A percentile compares a stretch with the other conserved stretches of the same genome.
Conservation (phyloP, 768 basidiomycete genomes). For the Mycena olivaceomarginata region DNA sequence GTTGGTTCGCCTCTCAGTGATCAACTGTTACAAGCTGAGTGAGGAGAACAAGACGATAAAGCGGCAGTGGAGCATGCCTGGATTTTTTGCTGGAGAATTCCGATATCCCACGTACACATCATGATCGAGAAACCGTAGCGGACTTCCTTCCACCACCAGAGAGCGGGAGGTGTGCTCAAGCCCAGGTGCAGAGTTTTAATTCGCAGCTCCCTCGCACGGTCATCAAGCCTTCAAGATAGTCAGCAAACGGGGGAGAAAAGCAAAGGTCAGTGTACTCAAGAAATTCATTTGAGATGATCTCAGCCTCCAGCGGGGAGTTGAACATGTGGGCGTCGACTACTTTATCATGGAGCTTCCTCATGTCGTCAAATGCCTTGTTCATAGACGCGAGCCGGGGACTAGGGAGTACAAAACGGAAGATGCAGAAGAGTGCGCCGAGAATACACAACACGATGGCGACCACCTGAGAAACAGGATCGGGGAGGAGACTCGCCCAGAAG, state of each 20-base stretch:
- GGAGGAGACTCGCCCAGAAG: background rate
- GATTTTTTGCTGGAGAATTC: background rate
- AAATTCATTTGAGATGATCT: background rate
- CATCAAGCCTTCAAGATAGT: constrained; percentile 3
- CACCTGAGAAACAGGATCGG: background rate
- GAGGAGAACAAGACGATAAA: background rate
- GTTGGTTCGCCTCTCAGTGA: background rate
- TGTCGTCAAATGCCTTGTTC: background rate
- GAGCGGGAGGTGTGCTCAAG: background rate
- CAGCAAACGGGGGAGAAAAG: background rate
- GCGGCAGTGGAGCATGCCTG: background rate
- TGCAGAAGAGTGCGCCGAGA: background rate
- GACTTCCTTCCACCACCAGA: constrained; percentile 26
- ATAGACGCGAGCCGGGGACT: background rate
- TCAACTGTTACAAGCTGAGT: background rate
- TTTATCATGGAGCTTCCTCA: background rate
- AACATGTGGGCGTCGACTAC: background rate
- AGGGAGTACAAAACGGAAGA: background rate
- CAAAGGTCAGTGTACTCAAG: background rate
- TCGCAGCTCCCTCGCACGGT: background rate
- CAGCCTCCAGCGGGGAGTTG: background rate
- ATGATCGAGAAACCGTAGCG: background rate
- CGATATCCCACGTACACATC: background rate
- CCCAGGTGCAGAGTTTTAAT: background rate
- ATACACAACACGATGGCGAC: background rate